These are phyloP conservation scores for Fraxinus sp. DNA, from an alignment of 305 asterid species.

Conservation along the genomic window DNA sequence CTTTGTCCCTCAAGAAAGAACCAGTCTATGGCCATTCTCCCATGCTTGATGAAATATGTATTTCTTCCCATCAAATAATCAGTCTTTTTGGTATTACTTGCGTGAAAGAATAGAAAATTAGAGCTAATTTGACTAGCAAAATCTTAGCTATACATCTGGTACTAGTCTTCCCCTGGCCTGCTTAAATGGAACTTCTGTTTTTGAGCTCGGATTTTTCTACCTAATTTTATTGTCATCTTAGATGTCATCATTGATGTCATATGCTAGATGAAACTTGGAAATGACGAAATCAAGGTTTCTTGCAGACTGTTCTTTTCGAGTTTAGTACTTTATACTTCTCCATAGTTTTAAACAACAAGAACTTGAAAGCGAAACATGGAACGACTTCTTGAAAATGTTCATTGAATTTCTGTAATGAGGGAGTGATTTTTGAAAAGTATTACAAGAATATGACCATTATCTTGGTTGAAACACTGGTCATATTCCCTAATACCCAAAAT, in stretches of 20 bases:
- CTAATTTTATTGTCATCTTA: background rate
- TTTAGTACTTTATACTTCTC: background rate
- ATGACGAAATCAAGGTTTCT: background rate
- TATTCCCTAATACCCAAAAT: constrained; percentile 26
- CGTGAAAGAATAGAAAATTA: background rate
- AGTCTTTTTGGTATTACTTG: background rate
- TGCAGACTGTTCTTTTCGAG: background rate
- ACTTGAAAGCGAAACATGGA: background rate
- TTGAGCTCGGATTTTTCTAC: background rate
- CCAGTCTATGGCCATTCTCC: background rate
- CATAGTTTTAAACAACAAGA: background rate
- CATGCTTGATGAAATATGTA: background rate
- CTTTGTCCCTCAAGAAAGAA: background rate
- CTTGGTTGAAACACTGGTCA: background rate
- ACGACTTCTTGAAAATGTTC: background rate
- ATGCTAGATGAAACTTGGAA: background rate
- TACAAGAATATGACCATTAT: background rate
- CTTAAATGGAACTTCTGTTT: background rate
- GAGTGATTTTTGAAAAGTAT: background rate
- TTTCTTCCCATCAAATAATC: background rate
- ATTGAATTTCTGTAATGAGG: background rate
- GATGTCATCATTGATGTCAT: background rate
- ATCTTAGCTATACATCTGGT: background rate
- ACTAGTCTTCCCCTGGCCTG: background rate
- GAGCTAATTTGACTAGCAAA: background rate